A percentile compares a stretch with the other conserved stretches of the same genome.
Conservation (phyloP, 176 grass and related monocot species). For the Avena eriantha region DNA sequence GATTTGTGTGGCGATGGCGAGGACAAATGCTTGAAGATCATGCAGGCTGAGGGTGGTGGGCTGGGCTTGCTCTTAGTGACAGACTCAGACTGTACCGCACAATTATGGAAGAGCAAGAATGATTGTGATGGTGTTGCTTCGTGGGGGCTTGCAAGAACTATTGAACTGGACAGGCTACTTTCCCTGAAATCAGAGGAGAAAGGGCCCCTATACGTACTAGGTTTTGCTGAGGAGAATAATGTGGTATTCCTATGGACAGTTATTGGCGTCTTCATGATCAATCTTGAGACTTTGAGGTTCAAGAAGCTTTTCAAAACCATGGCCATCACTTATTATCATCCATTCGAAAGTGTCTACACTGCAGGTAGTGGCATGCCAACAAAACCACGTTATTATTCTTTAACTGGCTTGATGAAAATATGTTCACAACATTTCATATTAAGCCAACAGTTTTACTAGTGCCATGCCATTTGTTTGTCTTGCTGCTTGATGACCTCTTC, state of each 20-base stretch:
- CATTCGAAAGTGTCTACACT: slow-evolving; percentile 5
- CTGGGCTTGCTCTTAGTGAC: not conserved
- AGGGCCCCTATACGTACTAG: not conserved
- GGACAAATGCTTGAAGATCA: not conserved
- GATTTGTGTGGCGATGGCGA: no score
- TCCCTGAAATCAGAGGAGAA: not conserved
- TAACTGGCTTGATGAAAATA: not conserved
- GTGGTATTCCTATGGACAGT: not conserved
- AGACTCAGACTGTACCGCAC: not conserved
- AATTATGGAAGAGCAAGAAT: not conserved
- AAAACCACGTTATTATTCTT: not conserved
- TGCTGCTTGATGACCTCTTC: not conserved
- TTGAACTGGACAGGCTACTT: not conserved
- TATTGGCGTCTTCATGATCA: not conserved
- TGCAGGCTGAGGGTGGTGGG: not conserved
- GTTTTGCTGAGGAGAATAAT: not conserved
- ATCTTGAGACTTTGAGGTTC: not conserved
- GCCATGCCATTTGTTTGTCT: not conserved
- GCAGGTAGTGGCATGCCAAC: not conserved
- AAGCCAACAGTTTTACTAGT: not conserved
- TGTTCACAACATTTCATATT: not conserved
- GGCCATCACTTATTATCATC: not conserved
- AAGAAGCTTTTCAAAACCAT: not conserved
- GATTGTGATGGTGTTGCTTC: not conserved
- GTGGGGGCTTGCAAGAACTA: not conserved